These are phyloP conservation scores for Phytophthora ramorum DNA, from an alignment of 352 stramenopile species.

Conservation along the genomic window DNA sequence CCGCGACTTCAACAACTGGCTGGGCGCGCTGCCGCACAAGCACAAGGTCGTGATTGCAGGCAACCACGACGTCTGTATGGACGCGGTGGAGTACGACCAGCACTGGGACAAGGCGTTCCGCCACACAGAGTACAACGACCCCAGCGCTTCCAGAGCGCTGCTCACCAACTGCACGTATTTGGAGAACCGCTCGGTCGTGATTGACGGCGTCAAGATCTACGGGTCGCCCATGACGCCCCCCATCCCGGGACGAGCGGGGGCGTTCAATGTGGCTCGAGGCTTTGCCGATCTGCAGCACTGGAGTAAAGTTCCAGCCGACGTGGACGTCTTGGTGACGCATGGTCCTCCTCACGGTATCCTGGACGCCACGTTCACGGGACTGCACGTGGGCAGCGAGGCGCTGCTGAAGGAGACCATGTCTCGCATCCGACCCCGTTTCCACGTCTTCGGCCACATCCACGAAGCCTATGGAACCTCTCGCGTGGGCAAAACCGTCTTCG, in stretches of 20 bases:
- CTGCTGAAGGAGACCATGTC: conserved; percentile 85
- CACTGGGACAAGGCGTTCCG: conserved; percentile 70
- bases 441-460: conserved; percentile 95
- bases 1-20: conserved; percentile 79
- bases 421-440: conserved; percentile 79
- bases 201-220: conserved; percentile 81
- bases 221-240: conserved; percentile 79
- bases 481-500: conserved; percentile 83
- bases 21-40: conserved; percentile 71
- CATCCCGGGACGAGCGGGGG: conserved; percentile 70
- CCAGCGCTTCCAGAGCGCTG: conserved; percentile 48
- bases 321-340: conserved; percentile 92
- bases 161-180: conserved; percentile 82
- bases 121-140: conserved; percentile 74
- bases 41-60: conserved; percentile 86
- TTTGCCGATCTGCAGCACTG: conserved; percentile 74
- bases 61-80: conserved; percentile 86
- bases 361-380: conserved; percentile 70
- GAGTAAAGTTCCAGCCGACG: conserved; percentile 69
- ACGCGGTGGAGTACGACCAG: conserved; percentile 68
- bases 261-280: conserved; percentile 76
- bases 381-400: conserved; percentile 80
- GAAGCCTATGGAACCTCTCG: conserved; percentile 84
- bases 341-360: conserved; percentile 87
- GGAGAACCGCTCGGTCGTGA: conserved; percentile 71